A percentile compares a stretch with the other conserved stretches of the same genome.
phyloP scores from a whole-genome alignment of 352 stramenopile genomes.

The Globisporangium viniferum region DNA sequence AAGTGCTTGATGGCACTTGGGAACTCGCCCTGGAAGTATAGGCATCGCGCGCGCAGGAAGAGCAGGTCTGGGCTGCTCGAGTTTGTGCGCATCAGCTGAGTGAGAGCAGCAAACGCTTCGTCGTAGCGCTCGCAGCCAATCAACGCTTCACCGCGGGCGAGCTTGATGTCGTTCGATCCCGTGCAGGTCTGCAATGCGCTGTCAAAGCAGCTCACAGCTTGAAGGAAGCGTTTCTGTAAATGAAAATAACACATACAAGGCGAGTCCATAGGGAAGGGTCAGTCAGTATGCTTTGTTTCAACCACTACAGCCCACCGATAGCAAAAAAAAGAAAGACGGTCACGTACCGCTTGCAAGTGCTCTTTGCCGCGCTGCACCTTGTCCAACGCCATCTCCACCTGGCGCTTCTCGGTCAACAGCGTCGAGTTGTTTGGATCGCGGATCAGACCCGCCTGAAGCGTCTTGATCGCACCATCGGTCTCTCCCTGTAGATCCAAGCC shows the following conservation, averaged over 20 bases:
- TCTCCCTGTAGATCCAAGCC: constrained; percentile 42
- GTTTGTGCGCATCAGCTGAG: constrained; percentile 83
- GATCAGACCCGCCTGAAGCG: constrained; percentile 65
- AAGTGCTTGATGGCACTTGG: constrained; percentile 92
- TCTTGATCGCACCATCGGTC: constrained; percentile 68
- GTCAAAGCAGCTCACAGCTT: constrained; percentile 74
- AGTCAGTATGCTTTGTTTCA: neutral
- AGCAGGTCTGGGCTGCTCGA: constrained; percentile 83
- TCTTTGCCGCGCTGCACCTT: constrained; percentile 73
- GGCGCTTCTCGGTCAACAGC: constrained; percentile 70
- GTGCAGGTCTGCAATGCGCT: constrained; percentile 65
- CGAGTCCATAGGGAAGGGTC: neutral
- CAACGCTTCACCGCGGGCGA: constrained; percentile 65
- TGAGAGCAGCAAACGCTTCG: constrained; percentile 77
- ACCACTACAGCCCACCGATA: neutral
- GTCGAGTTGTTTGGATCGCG: constrained; percentile 79
- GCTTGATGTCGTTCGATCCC: constrained; percentile 66
- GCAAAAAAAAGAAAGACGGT: neutral
- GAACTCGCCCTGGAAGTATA: constrained; percentile 93
- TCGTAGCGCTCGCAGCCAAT: constrained; percentile 80
- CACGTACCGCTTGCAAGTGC: constrained; percentile 56
- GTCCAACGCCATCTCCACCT: constrained; percentile 78
- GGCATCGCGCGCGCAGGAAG: constrained; percentile 79
- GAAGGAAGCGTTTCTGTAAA: constrained; percentile 51
- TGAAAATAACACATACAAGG: neutral